A percentile compares a stretch with the other conserved stretches of the same genome.
phyloP scores from a whole-genome alignment of 1,139 yeast genomes.

The Pichia sp. region DNA sequence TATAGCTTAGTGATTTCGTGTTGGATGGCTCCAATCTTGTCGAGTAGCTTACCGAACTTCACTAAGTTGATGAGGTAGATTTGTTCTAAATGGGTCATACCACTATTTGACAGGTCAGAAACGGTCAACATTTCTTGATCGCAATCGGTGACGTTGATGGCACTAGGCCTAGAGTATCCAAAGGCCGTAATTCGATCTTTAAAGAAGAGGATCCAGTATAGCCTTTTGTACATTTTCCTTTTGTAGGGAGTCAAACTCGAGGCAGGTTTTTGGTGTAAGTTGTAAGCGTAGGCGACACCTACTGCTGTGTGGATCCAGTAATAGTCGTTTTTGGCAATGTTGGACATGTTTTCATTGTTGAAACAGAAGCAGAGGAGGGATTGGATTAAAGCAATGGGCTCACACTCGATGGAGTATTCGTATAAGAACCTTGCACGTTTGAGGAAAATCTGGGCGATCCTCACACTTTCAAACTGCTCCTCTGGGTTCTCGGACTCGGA shows the following conservation, averaged over 20 bases:
- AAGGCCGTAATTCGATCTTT: conserved; percentile 61
- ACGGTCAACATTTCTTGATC: conserved; percentile 70
- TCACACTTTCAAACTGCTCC: conserved; percentile 24
- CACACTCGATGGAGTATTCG: conserved; percentile 67
- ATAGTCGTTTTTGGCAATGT: conserved; percentile 66
- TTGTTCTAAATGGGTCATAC: conserved; percentile 47
- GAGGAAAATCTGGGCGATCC: conserved; percentile 50
- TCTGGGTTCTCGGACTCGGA: conserved; percentile 52
- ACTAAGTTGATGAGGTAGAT: conserved; percentile 60
- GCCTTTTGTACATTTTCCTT: conserved; percentile 59
- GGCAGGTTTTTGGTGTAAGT: conserved; percentile 53
- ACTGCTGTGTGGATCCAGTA: conserved; percentile 78
- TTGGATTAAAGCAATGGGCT: conserved; percentile 62
- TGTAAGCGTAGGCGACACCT: conserved; percentile 74
- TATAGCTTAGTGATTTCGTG: conserved; percentile 38
- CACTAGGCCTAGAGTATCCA: conserved; percentile 72
- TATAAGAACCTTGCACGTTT: conserved; percentile 74
- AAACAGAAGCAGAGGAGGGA: conserved; percentile 62
- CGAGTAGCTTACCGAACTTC: conserved; percentile 70
- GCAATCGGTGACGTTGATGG: conserved; percentile 69
- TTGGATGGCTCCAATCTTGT: conserved; percentile 67
- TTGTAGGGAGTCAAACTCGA: conserved; percentile 35
- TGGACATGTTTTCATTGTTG: conserved; percentile 79
- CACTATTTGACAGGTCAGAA: conserved; percentile 55
- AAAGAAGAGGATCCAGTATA: conserved; percentile 79